Evolutionary conservation across 306 rosid genomes (phyloP).

Genomic region (Psophocarpus tetragonolobus): DNA sequence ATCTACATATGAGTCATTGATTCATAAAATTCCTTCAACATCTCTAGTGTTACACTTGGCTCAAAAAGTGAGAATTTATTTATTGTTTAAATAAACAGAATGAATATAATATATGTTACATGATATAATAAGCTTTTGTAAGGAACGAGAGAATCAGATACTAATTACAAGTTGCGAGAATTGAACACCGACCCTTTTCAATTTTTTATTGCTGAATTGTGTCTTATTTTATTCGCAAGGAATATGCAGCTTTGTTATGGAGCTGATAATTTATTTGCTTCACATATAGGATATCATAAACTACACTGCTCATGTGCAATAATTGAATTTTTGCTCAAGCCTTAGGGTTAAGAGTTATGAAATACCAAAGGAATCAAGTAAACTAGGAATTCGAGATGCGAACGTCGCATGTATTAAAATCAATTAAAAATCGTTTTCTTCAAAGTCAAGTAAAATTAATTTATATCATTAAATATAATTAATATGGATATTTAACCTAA

Average conservation of each 20-base stretch:
- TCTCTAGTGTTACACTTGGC: neutral
- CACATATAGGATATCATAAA: neutral
- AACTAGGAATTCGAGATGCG: neutral
- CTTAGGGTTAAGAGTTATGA: neutral
- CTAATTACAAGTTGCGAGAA: constrained; percentile 34
- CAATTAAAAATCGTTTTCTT: neutral
- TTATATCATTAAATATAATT: too few species aligned
- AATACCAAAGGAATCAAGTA: neutral
- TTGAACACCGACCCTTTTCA: neutral
- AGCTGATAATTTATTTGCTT: constrained; percentile 7
- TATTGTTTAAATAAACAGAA: neutral
- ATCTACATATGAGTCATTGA: neutral
- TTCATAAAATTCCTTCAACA: neutral
- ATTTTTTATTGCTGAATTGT: neutral
- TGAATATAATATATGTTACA: neutral
- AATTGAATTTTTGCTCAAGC: neutral
- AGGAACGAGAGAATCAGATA: constrained; percentile 24
- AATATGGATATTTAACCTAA: too few species aligned
- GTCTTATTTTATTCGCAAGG: neutral
- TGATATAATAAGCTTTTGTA: neutral
- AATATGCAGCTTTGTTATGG: neutral
- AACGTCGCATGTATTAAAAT: neutral
- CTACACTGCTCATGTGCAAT: neutral
- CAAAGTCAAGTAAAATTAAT: too few species aligned
- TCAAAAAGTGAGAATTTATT: neutral